These are phyloP conservation scores for Cardamine resedifolia DNA, from an alignment of 345 rosid genomes.

Conservation along the genomic window DNA sequence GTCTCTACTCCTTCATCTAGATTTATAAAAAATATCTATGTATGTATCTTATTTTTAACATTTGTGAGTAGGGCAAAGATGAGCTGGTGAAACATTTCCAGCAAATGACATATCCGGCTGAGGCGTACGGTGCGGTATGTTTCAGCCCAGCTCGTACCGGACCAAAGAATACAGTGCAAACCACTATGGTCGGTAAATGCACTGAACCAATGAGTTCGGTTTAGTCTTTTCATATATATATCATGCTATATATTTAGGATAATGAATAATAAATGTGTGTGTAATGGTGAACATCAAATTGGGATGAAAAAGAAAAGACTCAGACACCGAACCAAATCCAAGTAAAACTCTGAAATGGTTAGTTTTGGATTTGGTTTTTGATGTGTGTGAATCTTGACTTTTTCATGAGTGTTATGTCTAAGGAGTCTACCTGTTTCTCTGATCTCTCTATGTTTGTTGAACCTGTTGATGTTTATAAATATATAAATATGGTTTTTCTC, in stretches of 20 bases:
- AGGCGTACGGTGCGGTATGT: slow-evolving; percentile 48
- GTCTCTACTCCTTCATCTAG: slow-evolving; percentile 13
- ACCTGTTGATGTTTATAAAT: not conserved
- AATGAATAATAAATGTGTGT: slow-evolving; percentile 1
- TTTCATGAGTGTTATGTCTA: not conserved
- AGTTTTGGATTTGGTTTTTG: slow-evolving; percentile 38
- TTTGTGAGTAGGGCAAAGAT: slow-evolving; percentile 51
- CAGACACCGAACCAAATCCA: slow-evolving; percentile 42
- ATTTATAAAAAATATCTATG: not conserved
- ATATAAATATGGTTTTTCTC: not conserved
- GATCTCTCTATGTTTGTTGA: not conserved
- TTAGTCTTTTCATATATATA: slow-evolving; percentile 6
- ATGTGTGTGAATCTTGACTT: slow-evolving; percentile 36
- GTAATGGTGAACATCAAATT: not conserved
- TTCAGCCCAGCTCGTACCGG: slow-evolving; percentile 58
- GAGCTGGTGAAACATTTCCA: slow-evolving; percentile 47
- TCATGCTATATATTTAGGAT: not conserved
- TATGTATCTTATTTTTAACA: not conserved
- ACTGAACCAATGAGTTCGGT: not conserved
- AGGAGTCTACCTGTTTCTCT: not conserved
- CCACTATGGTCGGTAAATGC: slow-evolving; percentile 32
- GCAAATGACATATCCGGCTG: slow-evolving; percentile 43
- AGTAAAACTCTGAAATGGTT: not conserved
- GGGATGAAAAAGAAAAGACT: slow-evolving; percentile 16
- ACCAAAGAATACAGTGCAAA: not conserved